Evolutionary conservation across 2,329 filamentous ascomycete species (phyloP), one percentile per base, ranked within the genome.

Genomic region (Endocalyx cinctus): DNA sequence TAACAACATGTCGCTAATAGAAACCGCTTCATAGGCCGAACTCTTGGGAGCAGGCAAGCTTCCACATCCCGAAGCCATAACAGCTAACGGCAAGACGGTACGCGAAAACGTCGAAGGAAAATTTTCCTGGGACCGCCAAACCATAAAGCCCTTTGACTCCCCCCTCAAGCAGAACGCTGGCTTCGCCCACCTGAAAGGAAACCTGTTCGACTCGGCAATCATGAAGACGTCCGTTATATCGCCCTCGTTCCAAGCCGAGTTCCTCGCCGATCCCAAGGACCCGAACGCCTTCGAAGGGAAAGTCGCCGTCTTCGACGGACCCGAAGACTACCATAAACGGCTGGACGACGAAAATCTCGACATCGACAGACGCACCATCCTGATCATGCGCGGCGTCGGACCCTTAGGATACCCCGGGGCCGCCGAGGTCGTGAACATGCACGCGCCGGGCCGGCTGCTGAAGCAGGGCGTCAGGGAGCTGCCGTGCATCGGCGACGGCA

Each of bases 141-240:
- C 66, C 4, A 74, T 75, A 47, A 54, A 52, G 27, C 41, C 62
- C 2, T 72, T 67, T 34, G 42, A 51, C 13, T 47, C 66, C 2
- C 72, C 72, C 0, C 52, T 75, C 29, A 66, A 67, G 50, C 45
- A 52, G 10, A 60, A 72, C 39, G 72, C 71, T 2, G 72, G 71
- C 0, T 75, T 75, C 48, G 43, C 69, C 16, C 68, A 72, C 42
- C 53, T 72, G 17, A 60, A 50, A 26, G 68, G 69, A 12, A 69
- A 52, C 15, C 51, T 72, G 12, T 72, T 72, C 44, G 58, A 70
- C 35, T 70, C 66, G 4, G 69, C 69, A 15, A 70, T 72, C 37
- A 71, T 72, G 67, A 72, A 72, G 47, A 70, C 66, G 2, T 71
- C 64, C 7, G 67, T 69, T 18, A 69, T 72, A 27, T 69, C 66